Percentiles rank a stretch among this genome's conserved stretches.
Evolutionary conservation across 805 yeast genomes (phyloP).

Genomic region (Wickerhamiella bombiphila): DNA sequence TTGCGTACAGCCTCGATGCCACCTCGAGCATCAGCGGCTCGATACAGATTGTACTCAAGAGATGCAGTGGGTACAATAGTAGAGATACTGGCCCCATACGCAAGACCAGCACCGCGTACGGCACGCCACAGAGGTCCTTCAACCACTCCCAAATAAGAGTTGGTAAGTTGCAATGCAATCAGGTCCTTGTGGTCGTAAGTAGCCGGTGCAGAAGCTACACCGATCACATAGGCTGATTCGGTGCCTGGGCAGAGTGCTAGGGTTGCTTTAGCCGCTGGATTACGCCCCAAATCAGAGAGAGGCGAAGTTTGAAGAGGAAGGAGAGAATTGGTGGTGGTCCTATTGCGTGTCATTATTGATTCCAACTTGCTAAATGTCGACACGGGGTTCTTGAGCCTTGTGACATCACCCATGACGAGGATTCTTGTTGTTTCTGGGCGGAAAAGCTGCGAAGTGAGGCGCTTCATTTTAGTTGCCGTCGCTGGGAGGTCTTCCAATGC

Average conservation of each 20-base stretch:
- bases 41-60: constrained; percentile 50
- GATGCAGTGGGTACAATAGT: constrained; percentile 46
- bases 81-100: constrained; percentile 65
- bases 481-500: constrained; percentile 34
- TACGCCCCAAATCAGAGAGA: constrained; percentile 40
- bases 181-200: constrained; percentile 43
- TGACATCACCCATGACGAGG: constrained; percentile 55
- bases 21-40: constrained; percentile 70
- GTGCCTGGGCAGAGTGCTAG: constrained; percentile 69
- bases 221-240: constrained; percentile 57
- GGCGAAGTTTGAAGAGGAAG: constrained; percentile 17
- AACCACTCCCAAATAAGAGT: constrained; percentile 64
- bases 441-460: constrained; percentile 38
- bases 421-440: constrained; percentile 47
- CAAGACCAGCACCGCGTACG: constrained; percentile 85
- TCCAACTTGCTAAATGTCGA: constrained; percentile 16
- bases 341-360: not conserved
- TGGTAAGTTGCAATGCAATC: constrained; percentile 54
- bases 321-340: not conserved
- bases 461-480: constrained; percentile 37
- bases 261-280: constrained; percentile 39
- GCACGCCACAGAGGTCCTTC: constrained; percentile 98
- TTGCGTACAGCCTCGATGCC: constrained; percentile 48
- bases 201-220: constrained; percentile 46
- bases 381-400: constrained; percentile 39